Conservation (phyloP, 345 rosid genomes). For the Citrus glauca region DNA sequence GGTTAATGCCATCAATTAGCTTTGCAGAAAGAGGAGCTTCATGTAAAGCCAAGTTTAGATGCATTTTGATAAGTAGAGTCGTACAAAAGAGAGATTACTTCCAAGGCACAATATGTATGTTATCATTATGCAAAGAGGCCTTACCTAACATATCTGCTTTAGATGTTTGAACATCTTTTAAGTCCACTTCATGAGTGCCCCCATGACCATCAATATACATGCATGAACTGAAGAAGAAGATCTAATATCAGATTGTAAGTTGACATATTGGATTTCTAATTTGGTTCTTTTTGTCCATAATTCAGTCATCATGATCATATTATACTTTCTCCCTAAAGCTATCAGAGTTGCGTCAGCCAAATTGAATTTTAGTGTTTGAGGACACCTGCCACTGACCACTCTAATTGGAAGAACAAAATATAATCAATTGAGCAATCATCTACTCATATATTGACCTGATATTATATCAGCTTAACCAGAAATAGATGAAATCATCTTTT, state of each 20-base stretch:
- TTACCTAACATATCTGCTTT: slow-evolving; percentile 71
- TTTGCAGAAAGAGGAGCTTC: slow-evolving; percentile 65
- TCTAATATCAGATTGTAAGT: slow-evolving; percentile 5
- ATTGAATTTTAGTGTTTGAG: not conserved
- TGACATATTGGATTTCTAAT: not conserved
- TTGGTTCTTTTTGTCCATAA: not conserved
- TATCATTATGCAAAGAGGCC: not conserved
- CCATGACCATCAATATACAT: slow-evolving; percentile 61
- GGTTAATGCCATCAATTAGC: slow-evolving; percentile 85
- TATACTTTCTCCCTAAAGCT: not conserved
- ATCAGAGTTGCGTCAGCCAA: not conserved
- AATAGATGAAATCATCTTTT: not conserved
- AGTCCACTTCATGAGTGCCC: slow-evolving; percentile 50
- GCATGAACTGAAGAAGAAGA: slow-evolving; percentile 54
- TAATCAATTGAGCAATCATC: not conserved
- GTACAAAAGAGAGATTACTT: not conserved
- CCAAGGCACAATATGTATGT: not conserved
- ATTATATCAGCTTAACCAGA: not conserved
- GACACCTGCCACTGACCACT: not conserved
- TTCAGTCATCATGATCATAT: not conserved
- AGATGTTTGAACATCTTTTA: slow-evolving; percentile 44
- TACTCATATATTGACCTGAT: not conserved
- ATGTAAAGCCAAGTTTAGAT: slow-evolving; percentile 5
- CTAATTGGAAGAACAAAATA: not conserved
- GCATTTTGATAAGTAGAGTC: slow-evolving; percentile 1